Base-by-base conservation (phyloP, 768 basidiomycete genomes). In the Scleroderma bovista region DNA sequence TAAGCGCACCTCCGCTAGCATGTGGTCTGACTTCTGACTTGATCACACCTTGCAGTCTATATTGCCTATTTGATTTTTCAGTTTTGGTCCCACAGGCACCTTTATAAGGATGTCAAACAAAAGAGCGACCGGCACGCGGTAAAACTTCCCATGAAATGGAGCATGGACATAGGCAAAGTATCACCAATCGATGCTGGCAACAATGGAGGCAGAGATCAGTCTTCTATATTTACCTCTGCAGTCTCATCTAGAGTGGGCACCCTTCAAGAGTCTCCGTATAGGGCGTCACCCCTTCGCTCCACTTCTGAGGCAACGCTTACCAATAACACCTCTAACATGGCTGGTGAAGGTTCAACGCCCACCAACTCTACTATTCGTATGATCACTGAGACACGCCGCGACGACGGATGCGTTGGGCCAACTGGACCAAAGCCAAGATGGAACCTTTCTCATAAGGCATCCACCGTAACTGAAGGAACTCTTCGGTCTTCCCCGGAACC, bases 51-150 rank as follows among this genome's bases (percentile, higher is more conserved):
- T 39, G 29, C 54, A 80, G 79, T 78, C 52, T 83, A 83, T 57
- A 52, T 63, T 20, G 65, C 68, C 19, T 79, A 76, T 57, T 68
- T 81, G 31, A 60, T 80, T 46, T 80, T 81, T 59, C 79, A 79
- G 59, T 70, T 82, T 12, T 79, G 74, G 71, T 78, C 79, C 3
- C 80, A 81, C 60, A 69, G 68, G 49, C 68, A 78, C 54, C 64
- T 81, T 31, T 83, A 79, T 62, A 66, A 70, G 16, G 78, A 76
- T 40, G 60, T 63, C 12, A 71, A 75, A 58, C 72, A 73, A 55
- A 74, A 72, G 53, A 79, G 76, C 48, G 59, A 65, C 34, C 69
- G 62, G 34, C 48, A 72, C 2, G 63, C 72, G 16, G 60, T 69
- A 47, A 62, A 66, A 60, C 54, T 69, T 47, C 61, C 63, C 22